These are phyloP conservation scores for Madurella mycetomatis DNA, from an alignment of 2,329 filamentous ascomycete species.

Conservation along the genomic window DNA sequence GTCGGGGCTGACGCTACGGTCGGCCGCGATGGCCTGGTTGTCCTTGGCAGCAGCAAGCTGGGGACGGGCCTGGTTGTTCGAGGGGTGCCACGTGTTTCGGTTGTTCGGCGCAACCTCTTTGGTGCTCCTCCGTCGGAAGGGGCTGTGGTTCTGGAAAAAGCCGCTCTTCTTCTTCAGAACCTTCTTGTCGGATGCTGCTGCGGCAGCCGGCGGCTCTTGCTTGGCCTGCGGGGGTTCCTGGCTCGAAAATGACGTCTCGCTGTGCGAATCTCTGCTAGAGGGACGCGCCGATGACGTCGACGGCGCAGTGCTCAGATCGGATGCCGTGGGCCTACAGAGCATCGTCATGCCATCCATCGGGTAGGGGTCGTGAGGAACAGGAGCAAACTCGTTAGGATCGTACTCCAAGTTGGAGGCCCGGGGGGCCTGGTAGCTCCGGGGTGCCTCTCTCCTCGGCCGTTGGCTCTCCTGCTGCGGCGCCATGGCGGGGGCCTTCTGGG, in stretches of 20 bases:
- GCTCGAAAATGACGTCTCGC: conserved; percentile 87
- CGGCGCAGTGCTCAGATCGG: conserved; percentile 33
- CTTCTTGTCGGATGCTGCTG: conserved; percentile 58
- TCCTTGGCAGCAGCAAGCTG: conserved; percentile 14
- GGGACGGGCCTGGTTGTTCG: conserved; percentile 25
- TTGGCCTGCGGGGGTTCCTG: conserved; percentile 66
- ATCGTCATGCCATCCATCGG: conserved; percentile 96
- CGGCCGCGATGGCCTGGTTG: conserved; percentile 36
- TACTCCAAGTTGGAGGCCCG: conserved; percentile 34
- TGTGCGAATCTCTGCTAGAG: conserved; percentile 81
- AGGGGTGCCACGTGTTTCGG: conserved; percentile 58
- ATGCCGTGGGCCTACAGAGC: conserved; percentile 62
- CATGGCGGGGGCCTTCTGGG: conserved; percentile 42
- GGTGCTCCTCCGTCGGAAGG: conserved; percentile 88
- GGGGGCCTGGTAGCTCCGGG: conserved; percentile 25
- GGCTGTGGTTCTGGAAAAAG: conserved; percentile 90
- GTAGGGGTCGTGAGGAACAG: conserved; percentile 87
- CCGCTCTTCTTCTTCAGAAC: conserved; percentile 69
- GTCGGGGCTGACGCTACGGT: conserved; percentile 64
- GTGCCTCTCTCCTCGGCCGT: conserved; percentile 19
- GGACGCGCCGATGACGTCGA: conserved; percentile 64
- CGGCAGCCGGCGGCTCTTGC: conserved; percentile 38
- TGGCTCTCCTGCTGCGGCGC: conserved; percentile 16
- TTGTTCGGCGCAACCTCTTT: conserved; percentile 54
- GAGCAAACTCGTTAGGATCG: conserved; percentile 57